Percentiles rank a stretch among this genome's conserved stretches.
Conservation (phyloP, 331 rosid genomes). For the Quercus lobata region DNA sequence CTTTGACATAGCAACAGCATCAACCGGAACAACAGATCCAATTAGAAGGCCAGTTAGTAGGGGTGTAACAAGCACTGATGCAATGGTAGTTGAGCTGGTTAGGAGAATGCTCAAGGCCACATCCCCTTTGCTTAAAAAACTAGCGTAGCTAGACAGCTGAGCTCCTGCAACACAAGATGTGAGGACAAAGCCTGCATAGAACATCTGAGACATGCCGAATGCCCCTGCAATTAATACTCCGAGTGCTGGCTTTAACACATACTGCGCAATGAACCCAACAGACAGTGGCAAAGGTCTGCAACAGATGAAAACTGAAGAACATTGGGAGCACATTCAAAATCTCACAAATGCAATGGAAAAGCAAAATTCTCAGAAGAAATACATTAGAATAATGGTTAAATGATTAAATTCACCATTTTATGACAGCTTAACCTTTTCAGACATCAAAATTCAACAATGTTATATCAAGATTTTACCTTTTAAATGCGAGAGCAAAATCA, state of each 20-base stretch:
- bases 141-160: constrained; percentile 91
- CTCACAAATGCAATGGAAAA: constrained; percentile 5
- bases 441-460: not conserved
- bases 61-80: constrained; percentile 83
- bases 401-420: no score
- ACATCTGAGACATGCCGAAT: constrained; percentile 63
- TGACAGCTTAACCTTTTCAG: no score
- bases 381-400: no score
- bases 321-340: constrained; percentile 23
- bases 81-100: constrained; percentile 81
- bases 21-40: constrained; percentile 94
- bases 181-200: constrained; percentile 89
- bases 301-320: constrained; percentile 32
- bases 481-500: constrained; percentile 88
- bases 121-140: constrained; percentile 92
- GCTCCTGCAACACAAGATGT: constrained; percentile 95
- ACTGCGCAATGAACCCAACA: constrained; percentile 78
- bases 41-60: constrained; percentile 70
- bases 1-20: constrained; percentile 92
- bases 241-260: constrained; percentile 75
- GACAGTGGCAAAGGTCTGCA: constrained; percentile 91
- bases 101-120: constrained; percentile 92
- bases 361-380: not conserved
- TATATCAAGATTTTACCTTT: constrained; percentile 44
- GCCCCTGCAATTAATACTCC: constrained; percentile 78